Evolutionary conservation across 2,329 filamentous ascomycete species (phyloP), one percentile per base, ranked within the genome.

Genomic region (Pseudogymnoascus sp.): DNA sequence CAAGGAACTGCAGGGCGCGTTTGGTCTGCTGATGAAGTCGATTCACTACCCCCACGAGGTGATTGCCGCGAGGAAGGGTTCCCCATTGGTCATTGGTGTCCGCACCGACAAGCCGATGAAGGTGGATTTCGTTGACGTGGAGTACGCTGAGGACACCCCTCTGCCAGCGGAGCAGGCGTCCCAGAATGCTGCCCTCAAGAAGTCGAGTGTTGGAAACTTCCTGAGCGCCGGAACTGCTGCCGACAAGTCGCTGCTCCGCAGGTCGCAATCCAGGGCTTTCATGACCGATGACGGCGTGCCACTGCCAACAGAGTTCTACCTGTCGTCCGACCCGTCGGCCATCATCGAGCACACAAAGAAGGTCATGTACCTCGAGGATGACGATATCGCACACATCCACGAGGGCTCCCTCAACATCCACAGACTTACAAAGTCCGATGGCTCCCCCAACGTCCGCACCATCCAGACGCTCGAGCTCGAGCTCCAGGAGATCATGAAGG

Each of bases 401-500:
- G 94, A 99, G 80, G 94, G 94, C 64, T 95, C 94, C 69, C 86
- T 99, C 71, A 97, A 99, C 84, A 99, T 99, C 72, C 94, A 99
- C 84, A 91, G 94, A 74, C 84, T 97, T 70, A 92, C 90, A 79
- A 97, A 97, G 86, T 89, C 92, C 70, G 93, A 97, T 75, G 93
- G 93, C 69, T 92, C 90, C 74, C 96, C 91, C 79, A 97, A 97
- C 75, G 92, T 97, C 70, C 92, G 94, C 76, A 91, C 90, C 71
- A 99, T 99, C 76, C 94, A 99, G 84, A 99, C 94, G 62, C 86
- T 99, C 62, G 94, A 99, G 83, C 90, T 99, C 60, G 92, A 99
- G 83, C 88, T 99, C 67, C 94, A 99, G 82, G 92, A 99, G 82
- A 99, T 99, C 79, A 99, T 99, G 94, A 99, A 99, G 88, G 94